These are phyloP conservation scores for Fraxinus albicans DNA, from an alignment of 305 asterid species.

Conservation along the genomic window DNA sequence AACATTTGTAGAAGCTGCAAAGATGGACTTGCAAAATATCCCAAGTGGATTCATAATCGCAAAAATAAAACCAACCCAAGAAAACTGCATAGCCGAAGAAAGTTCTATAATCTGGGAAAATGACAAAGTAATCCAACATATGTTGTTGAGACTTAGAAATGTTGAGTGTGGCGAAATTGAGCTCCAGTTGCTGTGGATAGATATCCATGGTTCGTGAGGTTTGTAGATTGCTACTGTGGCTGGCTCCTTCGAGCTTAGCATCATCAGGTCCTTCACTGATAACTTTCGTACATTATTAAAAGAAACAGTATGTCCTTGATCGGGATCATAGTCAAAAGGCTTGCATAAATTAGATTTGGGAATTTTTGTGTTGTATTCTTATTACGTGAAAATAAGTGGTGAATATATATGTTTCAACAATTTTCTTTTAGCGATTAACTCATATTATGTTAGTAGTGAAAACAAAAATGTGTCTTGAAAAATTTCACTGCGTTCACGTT, in stretches of 20 bases:
- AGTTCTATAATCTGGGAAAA: constrained; percentile 26
- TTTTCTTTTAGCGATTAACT: too few relatives aligned
- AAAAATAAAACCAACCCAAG: constrained; percentile 23
- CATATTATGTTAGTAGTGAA: too few relatives aligned
- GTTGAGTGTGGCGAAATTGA: constrained; percentile 39
- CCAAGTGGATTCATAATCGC: constrained; percentile 24
- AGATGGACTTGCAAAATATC: neutral
- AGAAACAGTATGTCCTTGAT: neutral
- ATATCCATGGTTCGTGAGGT: constrained; percentile 9
- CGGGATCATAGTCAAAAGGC: neutral
- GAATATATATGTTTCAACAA: neutral
- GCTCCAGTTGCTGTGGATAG: constrained; percentile 27
- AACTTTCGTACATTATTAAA: neutral
- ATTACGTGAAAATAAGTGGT: neutral
- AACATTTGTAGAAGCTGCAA: constrained; percentile 26
- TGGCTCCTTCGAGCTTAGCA: neutral
- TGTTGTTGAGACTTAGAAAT: constrained; percentile 29
- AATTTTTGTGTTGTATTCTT: neutral
- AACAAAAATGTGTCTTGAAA: too few relatives aligned
- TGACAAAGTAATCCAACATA: constrained; percentile 25
- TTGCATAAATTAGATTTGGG: neutral
- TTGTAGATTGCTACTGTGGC: neutral
- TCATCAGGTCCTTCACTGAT: neutral
- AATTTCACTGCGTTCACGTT: too few relatives aligned
- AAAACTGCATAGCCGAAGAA: constrained; percentile 32